A percentile compares a stretch with the other conserved stretches of the same genome.
Conservation (phyloP, 2,329 filamentous ascomycete genomes). For the Ceratocystis ficicola region DNA sequence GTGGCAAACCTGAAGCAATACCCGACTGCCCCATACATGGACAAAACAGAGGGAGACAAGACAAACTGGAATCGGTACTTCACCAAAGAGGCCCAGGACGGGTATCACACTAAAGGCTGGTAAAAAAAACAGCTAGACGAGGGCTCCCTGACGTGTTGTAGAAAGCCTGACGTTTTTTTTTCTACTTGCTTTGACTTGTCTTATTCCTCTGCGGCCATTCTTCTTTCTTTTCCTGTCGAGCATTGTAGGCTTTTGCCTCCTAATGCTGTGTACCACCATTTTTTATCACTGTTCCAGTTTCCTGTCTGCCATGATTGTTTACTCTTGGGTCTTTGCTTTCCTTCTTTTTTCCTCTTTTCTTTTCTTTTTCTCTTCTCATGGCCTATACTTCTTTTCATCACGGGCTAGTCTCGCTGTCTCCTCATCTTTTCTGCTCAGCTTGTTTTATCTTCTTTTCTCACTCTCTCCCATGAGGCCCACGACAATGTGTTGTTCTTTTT, state of each 20-base stretch:
- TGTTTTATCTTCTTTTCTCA: background rate
- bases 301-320: conserved; percentile 11
- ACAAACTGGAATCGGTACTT: conserved; percentile 80
- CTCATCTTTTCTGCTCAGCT: background rate
- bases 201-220: background rate
- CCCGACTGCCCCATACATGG: conserved; percentile 52
- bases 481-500: conserved; percentile 11
- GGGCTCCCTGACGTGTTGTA: background rate
- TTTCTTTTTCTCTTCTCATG: conserved; percentile 1
- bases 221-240: background rate
- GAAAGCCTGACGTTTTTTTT: background rate
- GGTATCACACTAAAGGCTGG: conserved; percentile 37
- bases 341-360: background rate
- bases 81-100: conserved; percentile 55
- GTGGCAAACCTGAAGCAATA: conserved; percentile 78
- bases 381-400: conserved; percentile 3
- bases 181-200: background rate
- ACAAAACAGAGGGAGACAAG: conserved; percentile 50
- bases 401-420: background rate
- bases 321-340: conserved; percentile 5
- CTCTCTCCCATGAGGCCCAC: conserved; percentile 5
- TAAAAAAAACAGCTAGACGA: conserved; percentile 24
- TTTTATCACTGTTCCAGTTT: conserved; percentile 15
- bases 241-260: background rate
- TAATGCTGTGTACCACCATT: conserved; percentile 11